Conservation (phyloP, 1,284 basidiomycete species). For the Ustilago tritici region DNA sequence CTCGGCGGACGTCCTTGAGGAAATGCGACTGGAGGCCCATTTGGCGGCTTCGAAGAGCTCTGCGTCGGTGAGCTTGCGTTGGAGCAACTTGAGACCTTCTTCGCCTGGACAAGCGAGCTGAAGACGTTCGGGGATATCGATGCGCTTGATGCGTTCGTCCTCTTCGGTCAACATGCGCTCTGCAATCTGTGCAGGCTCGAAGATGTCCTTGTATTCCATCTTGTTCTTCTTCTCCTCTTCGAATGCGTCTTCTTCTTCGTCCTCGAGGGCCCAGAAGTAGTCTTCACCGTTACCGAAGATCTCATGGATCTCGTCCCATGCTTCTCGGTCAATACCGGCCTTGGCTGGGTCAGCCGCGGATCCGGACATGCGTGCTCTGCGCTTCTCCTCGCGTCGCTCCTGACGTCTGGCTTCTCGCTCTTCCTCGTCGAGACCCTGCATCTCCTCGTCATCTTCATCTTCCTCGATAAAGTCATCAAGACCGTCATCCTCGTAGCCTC, state of each 20-base stretch:
- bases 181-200: slow-evolving; percentile 96
- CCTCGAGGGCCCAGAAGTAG: slow-evolving; percentile 93
- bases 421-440: slow-evolving; percentile 68
- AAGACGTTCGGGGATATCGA: slow-evolving; percentile 95
- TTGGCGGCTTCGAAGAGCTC: slow-evolving; percentile 84
- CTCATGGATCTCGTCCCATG: slow-evolving; percentile 96
- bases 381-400: slow-evolving; percentile 74
- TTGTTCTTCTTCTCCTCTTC: slow-evolving; percentile 71
- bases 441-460: slow-evolving; percentile 73
- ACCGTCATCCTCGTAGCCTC: slow-evolving; percentile 69
- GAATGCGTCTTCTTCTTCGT: slow-evolving; percentile 53
- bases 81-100: slow-evolving; percentile 74
- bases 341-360: slow-evolving; percentile 74
- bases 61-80: slow-evolving; percentile 75
- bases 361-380: slow-evolving; percentile 72
- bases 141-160: slow-evolving; percentile 87
- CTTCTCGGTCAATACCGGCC: slow-evolving; percentile 73
- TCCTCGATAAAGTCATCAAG: slow-evolving; percentile 83
- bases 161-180: slow-evolving; percentile 91
- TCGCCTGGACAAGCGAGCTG: slow-evolving; percentile 81
- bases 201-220: slow-evolving; percentile 88
- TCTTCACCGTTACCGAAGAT: slow-evolving; percentile 97
- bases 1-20: slow-evolving; percentile 73
- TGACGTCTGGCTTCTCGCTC: slow-evolving; percentile 80
- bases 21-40: slow-evolving; percentile 89